Conservation (phyloP, 2,329 filamentous ascomycete species). For the Gyromitra esculenta region DNA sequence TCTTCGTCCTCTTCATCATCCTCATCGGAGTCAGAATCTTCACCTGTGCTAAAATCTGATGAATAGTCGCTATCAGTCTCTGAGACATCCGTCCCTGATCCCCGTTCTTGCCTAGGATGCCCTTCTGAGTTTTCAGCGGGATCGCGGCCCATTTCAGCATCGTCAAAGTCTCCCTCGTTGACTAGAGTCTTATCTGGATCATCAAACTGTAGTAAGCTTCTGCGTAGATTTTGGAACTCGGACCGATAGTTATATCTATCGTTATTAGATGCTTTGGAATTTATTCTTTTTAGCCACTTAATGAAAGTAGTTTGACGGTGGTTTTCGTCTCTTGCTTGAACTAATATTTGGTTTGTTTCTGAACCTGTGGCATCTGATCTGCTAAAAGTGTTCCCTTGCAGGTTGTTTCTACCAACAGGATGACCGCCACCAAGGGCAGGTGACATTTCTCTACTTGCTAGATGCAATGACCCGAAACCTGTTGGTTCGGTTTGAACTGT, state of each 20-base stretch:
- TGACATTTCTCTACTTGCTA: background rate
- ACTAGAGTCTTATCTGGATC: slow-evolving; percentile 27
- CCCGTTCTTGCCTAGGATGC: background rate
- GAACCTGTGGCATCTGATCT: background rate
- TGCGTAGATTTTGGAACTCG: background rate
- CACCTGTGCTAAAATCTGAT: slow-evolving; percentile 8
- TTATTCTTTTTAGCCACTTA: slow-evolving; percentile 30
- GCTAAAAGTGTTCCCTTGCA: too few species aligned
- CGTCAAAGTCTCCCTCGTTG: background rate
- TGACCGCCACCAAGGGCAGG: background rate
- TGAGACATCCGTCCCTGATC: background rate
- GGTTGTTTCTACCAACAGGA: background rate
- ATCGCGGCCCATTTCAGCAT: background rate
- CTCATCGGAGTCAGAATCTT: slow-evolving; percentile 6
- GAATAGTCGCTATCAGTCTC: slow-evolving; percentile 31
- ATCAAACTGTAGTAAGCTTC: background rate
- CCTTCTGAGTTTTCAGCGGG: background rate
- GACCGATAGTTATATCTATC: background rate
- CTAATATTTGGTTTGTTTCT: background rate
- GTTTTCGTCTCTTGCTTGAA: background rate
- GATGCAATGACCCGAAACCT: background rate
- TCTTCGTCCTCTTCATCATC: slow-evolving; percentile 17
- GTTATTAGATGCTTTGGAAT: background rate
- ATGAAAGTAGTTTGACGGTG: slow-evolving; percentile 23
- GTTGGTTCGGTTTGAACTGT: background rate